Evolutionary conservation across 352 stramenopile genomes (phyloP), one percentile per base, ranked within the genome.

Genomic region (Globisporangium echinulatum): DNA sequence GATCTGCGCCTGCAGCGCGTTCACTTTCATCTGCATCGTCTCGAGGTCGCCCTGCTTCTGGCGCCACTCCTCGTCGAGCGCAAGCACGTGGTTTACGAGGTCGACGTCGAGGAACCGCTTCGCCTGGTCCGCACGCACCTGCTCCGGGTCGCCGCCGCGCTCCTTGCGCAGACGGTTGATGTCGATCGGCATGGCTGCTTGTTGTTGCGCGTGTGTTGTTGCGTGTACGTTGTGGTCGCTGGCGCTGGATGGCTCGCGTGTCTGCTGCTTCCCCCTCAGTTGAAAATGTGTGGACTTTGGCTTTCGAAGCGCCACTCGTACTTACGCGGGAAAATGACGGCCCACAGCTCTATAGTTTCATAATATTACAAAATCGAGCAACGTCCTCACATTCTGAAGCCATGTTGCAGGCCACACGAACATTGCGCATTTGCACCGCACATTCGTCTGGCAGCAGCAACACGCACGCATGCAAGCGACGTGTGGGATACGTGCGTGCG

Each of bases 111-210:
- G 82, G 70, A 96, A 99, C 51, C 97, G 91, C 73, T 98, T 96
- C 57, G 83, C 60, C 79, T 98, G 96, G 67, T 97, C 97, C 60
- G 84, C 77, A 51, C 94, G 90, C 65, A 98, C 97, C 47, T 87
- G 76, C 53, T 97, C 95, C n/a, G 96, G 95, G 75, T 99, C 84
- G 59, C 96, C 97, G 56, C 96, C 96, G 56, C 94, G 92, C 71
- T 99, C 97, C 57, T 84, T 84, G 54, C 97, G 91, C 56, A 99
- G 79, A 55, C 95, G 88, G 74, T 98, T 98, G 69, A 99, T 99
- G 80, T 99, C 96, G 67, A 99, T 98, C 58, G 96, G 96, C 97
- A 99, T 99, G 63, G 7, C 47, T 19, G 8, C 4, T 53, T 62
- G 74, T 13, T 49, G 40, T 4, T 33, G 25, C 25, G 25, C 25